Evolutionary conservation across 2,329 filamentous ascomycete species (phyloP), one percentile per base, ranked within the genome.

Genomic region (Xylaria sp.): DNA sequence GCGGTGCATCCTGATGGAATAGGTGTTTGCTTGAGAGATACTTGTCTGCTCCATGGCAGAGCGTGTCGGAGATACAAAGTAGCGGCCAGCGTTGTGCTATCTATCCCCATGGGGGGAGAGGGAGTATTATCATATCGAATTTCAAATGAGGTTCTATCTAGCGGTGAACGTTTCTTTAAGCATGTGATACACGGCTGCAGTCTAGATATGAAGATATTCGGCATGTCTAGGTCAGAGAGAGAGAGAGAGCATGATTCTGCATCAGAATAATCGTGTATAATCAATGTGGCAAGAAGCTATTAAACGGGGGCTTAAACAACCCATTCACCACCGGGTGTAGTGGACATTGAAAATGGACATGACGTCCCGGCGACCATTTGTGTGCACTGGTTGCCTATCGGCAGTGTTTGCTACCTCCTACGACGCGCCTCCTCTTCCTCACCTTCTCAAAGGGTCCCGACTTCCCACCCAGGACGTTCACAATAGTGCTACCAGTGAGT

Each of bases 81-180:
- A 27, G 24, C 24, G 32, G 57, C 48, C 24, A 27, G 24, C 34
- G 47, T 68, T 21, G 34, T 45, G 54, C 60, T 53, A 55, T 59
- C 24, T 11, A 30, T 30, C 48, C 48, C 11, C 21, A 14, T 51
- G 51, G 51, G 27, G 45, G 45, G 45, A 21, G 48, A 17, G 5
- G 48, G 48, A 6, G 5, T 17, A 30, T 51, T 30, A 39, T 56
- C 17, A 17, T 14, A 36, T 8, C 45, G 39, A 39, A 27, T 8
- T 58, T 58, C 47, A 30, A 45, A 69, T 51, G 47, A 58, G 30
- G 45, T 64, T 55, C 27, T 53, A 27, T 27, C 24, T 27, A 4
- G 62, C 51, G 45, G 65, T 64, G 62, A 58, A 24, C 53, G 50
- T 27, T 69, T 9, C 39, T 64, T 42, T 17, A 24, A 51, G 30